Evolutionary conservation across 441 rosid genomes (phyloP).

Genomic region (Biscutella laevigata): DNA sequence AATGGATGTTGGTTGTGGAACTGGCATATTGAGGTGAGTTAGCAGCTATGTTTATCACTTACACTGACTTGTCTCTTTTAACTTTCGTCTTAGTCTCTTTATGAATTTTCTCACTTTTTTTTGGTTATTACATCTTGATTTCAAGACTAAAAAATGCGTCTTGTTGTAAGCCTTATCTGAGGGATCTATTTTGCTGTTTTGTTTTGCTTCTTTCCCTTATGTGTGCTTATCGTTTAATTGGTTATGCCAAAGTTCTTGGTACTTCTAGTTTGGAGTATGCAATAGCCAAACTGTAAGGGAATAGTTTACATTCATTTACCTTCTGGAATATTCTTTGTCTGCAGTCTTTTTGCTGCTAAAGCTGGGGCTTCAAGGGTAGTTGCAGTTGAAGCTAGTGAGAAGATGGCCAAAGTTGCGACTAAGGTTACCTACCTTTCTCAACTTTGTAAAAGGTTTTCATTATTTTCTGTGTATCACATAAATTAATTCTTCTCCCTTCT

Average conservation of each 20-base stretch:
- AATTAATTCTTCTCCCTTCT: neutral
- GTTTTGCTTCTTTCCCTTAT: neutral
- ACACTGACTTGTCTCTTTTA: neutral
- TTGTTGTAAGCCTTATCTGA: neutral
- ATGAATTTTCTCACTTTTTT: neutral
- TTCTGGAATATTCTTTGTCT: neutral
- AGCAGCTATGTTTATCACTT: neutral
- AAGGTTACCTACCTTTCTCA: slow-evolving; percentile 46
- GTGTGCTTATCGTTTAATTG: neutral
- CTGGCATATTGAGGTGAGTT: slow-evolving; percentile 75
- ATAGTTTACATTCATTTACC: neutral
- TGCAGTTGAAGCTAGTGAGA: slow-evolving; percentile 87
- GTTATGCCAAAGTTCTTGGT: neutral
- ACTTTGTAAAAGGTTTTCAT: slow-evolving; percentile 4
- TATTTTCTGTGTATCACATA: neutral
- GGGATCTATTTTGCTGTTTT: neutral
- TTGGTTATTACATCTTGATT: neutral
- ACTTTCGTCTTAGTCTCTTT: neutral
- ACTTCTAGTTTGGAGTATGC: neutral
- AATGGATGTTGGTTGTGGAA: slow-evolving; percentile 98
- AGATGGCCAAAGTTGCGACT: slow-evolving; percentile 86
- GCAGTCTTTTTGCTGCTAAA: slow-evolving; percentile 81
- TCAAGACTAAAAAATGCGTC: neutral
- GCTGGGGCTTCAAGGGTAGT: slow-evolving; percentile 88
- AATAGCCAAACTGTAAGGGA: neutral